Evolutionary conservation across 2,329 filamentous ascomycete genomes (phyloP), one percentile per base, ranked within the genome.

Genomic region (Xylariales sp.): DNA sequence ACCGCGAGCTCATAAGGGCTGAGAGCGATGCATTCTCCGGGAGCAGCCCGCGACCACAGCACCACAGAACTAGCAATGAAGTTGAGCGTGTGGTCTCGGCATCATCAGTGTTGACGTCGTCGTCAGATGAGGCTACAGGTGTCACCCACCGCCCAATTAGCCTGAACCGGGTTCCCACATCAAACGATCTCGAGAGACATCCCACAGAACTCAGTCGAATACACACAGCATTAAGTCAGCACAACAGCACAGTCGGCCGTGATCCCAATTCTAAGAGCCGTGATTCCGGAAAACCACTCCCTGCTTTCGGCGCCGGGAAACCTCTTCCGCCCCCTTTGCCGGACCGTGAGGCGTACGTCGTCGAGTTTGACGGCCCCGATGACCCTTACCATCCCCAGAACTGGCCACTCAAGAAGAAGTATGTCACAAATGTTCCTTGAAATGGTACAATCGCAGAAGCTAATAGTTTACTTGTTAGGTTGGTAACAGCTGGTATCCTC

Each of bases 351-450:
- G 89, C 92, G 71, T 95, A 94, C 75, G 91, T 94, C 0, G 92
- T 94, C 50, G 92, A 93, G 79, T 97, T 97, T 76, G 91, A 94
- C 73, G 94, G 93, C 0, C 90, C 89, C 1, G 86, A 94, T 71
- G 94, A 97, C 75, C 93, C 93, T 2, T 76, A 94, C 68, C 93
- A 97, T 79, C 91, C 93, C 0, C 92, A 95, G 81, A 97, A 97
- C 78, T 97, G 94, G 94, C 86, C 91, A 0, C 76, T 92, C 62
- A 87, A 82, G 76, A 94, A 92, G 83, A 97, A 97, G 89, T 88
- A 79, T 75, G 85, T 83, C 79, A n/a, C 8, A 28, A 8, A 18
- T 32, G 2, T 23, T 23, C 53, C 5, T 9, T 6, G 5, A 14
- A 9, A 55, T 3, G 2, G 6, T 43, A 36, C 36, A 3, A 18